Base-by-base conservation (phyloP, 139 green algal genomes). In the Coelastrella sp. region DNA sequence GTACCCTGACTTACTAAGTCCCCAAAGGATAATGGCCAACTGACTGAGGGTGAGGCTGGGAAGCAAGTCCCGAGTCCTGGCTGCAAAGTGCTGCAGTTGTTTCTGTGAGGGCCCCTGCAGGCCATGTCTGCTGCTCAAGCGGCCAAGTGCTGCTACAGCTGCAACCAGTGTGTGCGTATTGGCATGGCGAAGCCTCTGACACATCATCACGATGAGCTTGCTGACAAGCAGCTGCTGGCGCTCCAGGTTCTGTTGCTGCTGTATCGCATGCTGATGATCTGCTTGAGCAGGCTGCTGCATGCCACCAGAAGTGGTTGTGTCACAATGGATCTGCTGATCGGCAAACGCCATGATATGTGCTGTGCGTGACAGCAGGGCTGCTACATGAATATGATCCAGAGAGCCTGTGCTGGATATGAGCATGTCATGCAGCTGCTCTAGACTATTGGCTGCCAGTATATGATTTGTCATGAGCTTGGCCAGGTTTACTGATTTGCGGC, bases 371-470 rank as follows among this genome's bases (percentile, higher is more conserved):
- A 86, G 45, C 34, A 86, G 34, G 43, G 37, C 38, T 25, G 80
- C 80, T 5, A 80, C 50, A 27, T 86, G 80, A 25, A 86, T 80
- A 71, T 86, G 80, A 37, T 86, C 35, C 5, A 86, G 34, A 5
- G 21, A 25, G 48, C n/a, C 60, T 34, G 45, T 51, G 41, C 80
- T 34, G 0, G 19, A 40, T 9, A n/a, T 67, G 5, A 79, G 23
- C 2, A 86, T 51, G 5, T 79, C 68, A 50, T 80, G 80, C 67
- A 86, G 50, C 67, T 79, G 48, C 23, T 59, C 48, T 25, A 86
- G 37, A 21, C 30, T 73, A 40, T 4, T 59, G 40, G 80, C 67
- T 38, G 64, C 80, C 21, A 53, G 9, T 15, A 86, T 86, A 8
- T 68, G 64, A 37, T 80, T 86, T 59, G 66, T 86, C 19, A 86